Evolutionary conservation across 306 rosid species (phyloP), one percentile per base, ranked within the genome.

Genomic region (Luffa aegyptiaca): DNA sequence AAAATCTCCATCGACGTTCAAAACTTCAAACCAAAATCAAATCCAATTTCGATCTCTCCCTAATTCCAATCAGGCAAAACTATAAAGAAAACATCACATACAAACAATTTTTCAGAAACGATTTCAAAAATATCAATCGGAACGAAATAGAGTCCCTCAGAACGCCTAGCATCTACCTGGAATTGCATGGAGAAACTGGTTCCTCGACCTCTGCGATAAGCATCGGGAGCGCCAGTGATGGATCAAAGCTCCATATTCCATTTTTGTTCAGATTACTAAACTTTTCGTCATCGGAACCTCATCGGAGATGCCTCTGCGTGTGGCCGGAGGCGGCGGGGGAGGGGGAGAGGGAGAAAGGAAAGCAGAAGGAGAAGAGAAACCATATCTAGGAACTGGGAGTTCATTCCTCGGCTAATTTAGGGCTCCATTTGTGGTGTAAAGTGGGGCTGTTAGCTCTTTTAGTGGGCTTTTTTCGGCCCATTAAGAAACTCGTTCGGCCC

Each of bases 161-260:
- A 46, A 72, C 2, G 77, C 77, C 77, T 46, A 72, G 77, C 3
- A 72, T 72, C 77, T 45, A 72, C 77, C 55, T 49, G 77, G 55
- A 21, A 45, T 11, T 21, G 17, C 58, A 72, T 72, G 77, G 57
- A 72, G 33, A 2, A 26, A 9, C 57, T 72, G 77, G 77, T 46
- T 72, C 77, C 77, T 72, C 77, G 11, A 72, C 77, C 77, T 72
- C 77, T 21, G 77, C 77, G 0, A 72, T 36, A 14, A 72, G 55
- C 77, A 72, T 44, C 20, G 77, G 77, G 77, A 72, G 77, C 77
- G 26, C 77, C 77, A 72, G 35, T 8, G 7, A 42, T 46, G 20
- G 53, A 44, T 4, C 5, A 45, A 21, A 46, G 10, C 14, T 72
- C 77, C 55, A 72, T 72, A 5, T 20, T n/a, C 77, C 48, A 33